phyloP scores from a whole-genome alignment of 129 eudicot genomes.

The Apium graveolens region DNA sequence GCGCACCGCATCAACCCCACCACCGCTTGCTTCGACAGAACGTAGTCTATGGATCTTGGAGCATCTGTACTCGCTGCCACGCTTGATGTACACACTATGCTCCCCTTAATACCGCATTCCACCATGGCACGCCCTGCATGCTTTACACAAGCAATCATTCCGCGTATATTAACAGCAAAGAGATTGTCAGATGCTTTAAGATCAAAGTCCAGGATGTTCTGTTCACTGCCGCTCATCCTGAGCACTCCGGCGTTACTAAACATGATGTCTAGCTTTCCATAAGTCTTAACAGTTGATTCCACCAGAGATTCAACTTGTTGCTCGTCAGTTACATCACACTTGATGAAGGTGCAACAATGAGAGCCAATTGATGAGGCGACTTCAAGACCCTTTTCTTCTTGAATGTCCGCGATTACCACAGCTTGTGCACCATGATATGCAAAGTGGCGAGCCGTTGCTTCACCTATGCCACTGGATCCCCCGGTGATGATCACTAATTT shows the following conservation, averaged over 20 bases:
- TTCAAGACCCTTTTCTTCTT: slow-evolving; percentile 11
- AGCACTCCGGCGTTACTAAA: slow-evolving; percentile 26
- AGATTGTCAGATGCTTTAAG: not conserved
- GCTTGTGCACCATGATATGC: slow-evolving; percentile 17
- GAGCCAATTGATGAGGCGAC: slow-evolving; percentile 22
- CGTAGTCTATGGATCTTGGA: not conserved
- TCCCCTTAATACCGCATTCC: slow-evolving; percentile 13
- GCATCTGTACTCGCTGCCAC: not conserved
- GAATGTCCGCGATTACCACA: slow-evolving; percentile 23
- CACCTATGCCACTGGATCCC: slow-evolving; percentile 6
- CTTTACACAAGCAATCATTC: slow-evolving; percentile 22
- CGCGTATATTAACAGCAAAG: slow-evolving; percentile 17
- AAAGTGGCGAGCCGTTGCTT: slow-evolving; percentile 4
- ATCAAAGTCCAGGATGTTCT: slow-evolving; percentile 16
- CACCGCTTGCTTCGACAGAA: slow-evolving; percentile 4
- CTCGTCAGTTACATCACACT: slow-evolving; percentile 25
- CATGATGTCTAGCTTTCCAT: slow-evolving; percentile 28
- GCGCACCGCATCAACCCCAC: not conserved
- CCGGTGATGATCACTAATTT: slow-evolving; percentile 10
- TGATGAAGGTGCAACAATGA: slow-evolving; percentile 18
- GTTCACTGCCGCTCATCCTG: slow-evolving; percentile 5
- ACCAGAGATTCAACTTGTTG: slow-evolving; percentile 19
- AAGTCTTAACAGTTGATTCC: slow-evolving; percentile 17
- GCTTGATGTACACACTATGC: slow-evolving; percentile 20
- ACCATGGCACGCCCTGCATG: slow-evolving; percentile 27